phyloP scores from a whole-genome alignment of 805 yeast species.

The Metschnikowia peoriensis region DNA sequence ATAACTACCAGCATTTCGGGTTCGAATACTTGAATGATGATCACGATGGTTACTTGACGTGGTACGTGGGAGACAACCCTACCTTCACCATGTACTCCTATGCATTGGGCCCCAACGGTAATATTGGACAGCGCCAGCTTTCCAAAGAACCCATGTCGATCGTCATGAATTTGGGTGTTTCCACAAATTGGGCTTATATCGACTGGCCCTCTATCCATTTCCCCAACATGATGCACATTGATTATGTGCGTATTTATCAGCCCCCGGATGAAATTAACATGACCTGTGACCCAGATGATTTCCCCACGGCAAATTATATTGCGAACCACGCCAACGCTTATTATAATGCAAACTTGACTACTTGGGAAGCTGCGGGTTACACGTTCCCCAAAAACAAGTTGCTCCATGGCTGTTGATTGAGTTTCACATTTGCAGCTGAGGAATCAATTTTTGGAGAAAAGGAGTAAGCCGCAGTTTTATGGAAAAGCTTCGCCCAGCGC shows the following conservation, averaged over 20 bases:
- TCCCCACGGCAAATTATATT: constrained; percentile 86
- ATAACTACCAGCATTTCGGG: constrained; percentile 33
- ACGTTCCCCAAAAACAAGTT: constrained; percentile 36
- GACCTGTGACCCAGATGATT: constrained; percentile 84
- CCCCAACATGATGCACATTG: constrained; percentile 76
- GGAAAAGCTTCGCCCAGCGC: too few species aligned
- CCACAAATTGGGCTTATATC: constrained; percentile 90
- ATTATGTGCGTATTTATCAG: constrained; percentile 90
- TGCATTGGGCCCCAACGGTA: constrained; percentile 88
- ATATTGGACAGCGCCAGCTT: constrained; percentile 76
- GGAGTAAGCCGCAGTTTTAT: not conserved
- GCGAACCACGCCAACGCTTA: constrained; percentile 68
- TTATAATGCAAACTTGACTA: constrained; percentile 62
- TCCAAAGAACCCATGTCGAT: constrained; percentile 93
- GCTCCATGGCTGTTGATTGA: constrained; percentile 12
- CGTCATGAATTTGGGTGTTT: constrained; percentile 82
- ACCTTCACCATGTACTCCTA: constrained; percentile 70
- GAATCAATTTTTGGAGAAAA: not conserved
- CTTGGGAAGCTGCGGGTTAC: constrained; percentile 76
- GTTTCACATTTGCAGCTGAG: not conserved
- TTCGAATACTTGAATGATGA: constrained; percentile 33
- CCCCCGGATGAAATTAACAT: constrained; percentile 58
- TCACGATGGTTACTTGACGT: constrained; percentile 33
- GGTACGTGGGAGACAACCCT: constrained; percentile 44
- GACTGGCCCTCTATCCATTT: constrained; percentile 81